Evolutionary conservation across 1,139 yeast species (phyloP).

Genomic region (Meyerozyma guilliermondii): DNA sequence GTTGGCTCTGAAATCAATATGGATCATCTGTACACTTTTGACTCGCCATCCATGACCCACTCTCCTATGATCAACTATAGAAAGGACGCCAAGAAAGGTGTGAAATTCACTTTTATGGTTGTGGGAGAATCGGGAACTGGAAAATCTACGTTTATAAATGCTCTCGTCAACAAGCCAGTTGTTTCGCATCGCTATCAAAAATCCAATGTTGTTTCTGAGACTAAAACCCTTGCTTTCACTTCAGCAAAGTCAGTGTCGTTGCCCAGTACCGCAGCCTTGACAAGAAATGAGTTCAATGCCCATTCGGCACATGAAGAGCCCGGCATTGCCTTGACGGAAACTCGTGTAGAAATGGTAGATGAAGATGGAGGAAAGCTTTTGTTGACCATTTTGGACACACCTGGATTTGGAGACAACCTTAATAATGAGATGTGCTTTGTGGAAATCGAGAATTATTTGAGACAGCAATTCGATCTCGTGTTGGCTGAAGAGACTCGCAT

Average conservation of each 20-base stretch:
- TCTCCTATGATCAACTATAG: conserved; percentile 48
- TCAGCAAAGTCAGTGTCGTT: conserved; percentile 36
- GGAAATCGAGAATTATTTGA: conserved; percentile 50
- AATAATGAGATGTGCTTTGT: conserved; percentile 60
- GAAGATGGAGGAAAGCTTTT: conserved; percentile 69
- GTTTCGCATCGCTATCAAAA: conserved; percentile 53
- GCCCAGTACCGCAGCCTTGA: conserved; percentile 41
- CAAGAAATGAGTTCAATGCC: conserved; percentile 40
- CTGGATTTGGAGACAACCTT: conserved; percentile 73
- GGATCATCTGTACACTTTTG: conserved; percentile 28
- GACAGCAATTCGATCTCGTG: conserved; percentile 77
- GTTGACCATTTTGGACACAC: conserved; percentile 64
- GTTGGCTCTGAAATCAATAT: conserved; percentile 8
- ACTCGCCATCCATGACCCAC: conserved; percentile 29
- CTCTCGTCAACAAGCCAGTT: conserved; percentile 59
- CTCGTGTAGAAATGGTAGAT: conserved; percentile 64
- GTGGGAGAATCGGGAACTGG: conserved; percentile 27
- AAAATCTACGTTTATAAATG: conserved; percentile 26
- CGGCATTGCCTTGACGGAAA: conserved; percentile 61
- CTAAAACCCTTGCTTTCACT: conserved; percentile 48
- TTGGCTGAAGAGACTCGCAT: conserved; percentile 88
- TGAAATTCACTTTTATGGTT: conserved; percentile 51
- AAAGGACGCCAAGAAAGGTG: conserved; percentile 80
- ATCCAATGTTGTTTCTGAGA: conserved; percentile 20
- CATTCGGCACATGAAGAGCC: conserved; percentile 48